Percentiles rank a stretch among this genome's conserved stretches.
phyloP scores from a whole-genome alignment of 2,329 filamentous ascomycete genomes.

The Plenodomus tracheiphilus region DNA sequence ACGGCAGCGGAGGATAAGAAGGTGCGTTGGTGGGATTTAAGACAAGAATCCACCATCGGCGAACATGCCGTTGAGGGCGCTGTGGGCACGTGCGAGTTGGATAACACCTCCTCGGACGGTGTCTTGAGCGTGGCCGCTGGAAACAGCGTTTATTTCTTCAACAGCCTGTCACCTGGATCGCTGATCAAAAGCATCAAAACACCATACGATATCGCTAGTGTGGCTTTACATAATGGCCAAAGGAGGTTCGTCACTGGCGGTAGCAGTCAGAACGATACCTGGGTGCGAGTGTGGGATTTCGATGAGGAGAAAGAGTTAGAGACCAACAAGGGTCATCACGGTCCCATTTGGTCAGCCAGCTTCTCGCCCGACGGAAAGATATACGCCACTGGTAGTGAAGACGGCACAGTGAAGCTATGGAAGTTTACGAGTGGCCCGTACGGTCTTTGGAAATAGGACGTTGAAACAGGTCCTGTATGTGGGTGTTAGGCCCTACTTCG shows the following conservation, averaged over 20 bases:
- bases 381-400: conserved; percentile 94
- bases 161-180: conserved; percentile 68
- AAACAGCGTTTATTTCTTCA: conserved; percentile 91
- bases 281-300: conserved; percentile 93
- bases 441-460: conserved; percentile 62
- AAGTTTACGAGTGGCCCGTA: conserved; percentile 68
- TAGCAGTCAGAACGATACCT: conserved; percentile 76
- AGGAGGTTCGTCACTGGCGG: conserved; percentile 88
- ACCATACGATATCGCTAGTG: conserved; percentile 85
- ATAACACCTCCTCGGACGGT: conserved; percentile 64
- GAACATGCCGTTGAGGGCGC: conserved; percentile 79
- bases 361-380: conserved; percentile 96
- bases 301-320: conserved; percentile 84
- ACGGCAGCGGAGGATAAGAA: conserved; percentile 91
- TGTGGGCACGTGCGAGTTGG: conserved; percentile 88
- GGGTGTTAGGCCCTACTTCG: too few species aligned
- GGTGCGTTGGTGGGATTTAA: conserved; percentile 91
- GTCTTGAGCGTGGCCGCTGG: conserved; percentile 91
- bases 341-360: conserved; percentile 92
- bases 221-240: conserved; percentile 80
- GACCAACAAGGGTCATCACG: conserved; percentile 94
- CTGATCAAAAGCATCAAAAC: conserved; percentile 79
- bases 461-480: not conserved
- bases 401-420: conserved; percentile 95
- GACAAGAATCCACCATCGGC: conserved; percentile 72